Evolutionary conservation across 202 grass and related monocot species (phyloP).

Genomic region (Panicum virgatum): DNA sequence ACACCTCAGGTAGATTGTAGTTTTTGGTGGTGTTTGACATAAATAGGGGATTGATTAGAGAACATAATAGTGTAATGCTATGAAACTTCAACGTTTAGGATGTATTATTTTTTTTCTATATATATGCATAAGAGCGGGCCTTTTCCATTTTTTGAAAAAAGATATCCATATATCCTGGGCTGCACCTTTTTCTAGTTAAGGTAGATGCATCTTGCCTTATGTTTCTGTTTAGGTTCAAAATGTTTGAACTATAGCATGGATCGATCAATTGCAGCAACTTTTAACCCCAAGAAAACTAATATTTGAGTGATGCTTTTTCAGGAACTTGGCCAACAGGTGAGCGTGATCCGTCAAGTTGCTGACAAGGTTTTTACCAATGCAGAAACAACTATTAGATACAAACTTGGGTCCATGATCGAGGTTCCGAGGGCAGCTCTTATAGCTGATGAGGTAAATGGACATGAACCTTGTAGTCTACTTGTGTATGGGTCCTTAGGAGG

Average conservation of each 20-base stretch:
- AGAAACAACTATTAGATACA: slow-evolving; percentile 64
- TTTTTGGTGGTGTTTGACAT: not conserved
- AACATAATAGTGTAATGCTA: not conserved
- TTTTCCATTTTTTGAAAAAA: not conserved
- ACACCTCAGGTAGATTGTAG: slow-evolving; percentile 62
- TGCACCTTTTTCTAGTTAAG: not conserved
- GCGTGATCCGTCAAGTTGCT: slow-evolving; percentile 65
- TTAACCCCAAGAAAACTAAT: slow-evolving; percentile 18
- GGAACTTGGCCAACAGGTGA: slow-evolving; percentile 84
- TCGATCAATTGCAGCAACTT: not conserved
- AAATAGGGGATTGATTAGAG: not conserved
- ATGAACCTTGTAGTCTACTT: not conserved
- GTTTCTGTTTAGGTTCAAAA: not conserved
- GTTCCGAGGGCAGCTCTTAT: slow-evolving; percentile 86
- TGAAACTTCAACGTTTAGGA: not conserved
- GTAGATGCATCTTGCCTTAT: not conserved
- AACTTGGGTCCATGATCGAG: slow-evolving; percentile 96
- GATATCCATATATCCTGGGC: not conserved
- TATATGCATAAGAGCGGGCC: not conserved
- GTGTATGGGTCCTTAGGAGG: not conserved
- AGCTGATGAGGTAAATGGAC: slow-evolving; percentile 72
- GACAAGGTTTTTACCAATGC: slow-evolving; percentile 58
- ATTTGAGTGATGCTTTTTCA: slow-evolving; percentile 37
- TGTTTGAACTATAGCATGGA: not conserved
- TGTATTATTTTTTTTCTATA: not conserved